Conservation (phyloP, 441 rosid genomes). For the Brassica balearica region DNA sequence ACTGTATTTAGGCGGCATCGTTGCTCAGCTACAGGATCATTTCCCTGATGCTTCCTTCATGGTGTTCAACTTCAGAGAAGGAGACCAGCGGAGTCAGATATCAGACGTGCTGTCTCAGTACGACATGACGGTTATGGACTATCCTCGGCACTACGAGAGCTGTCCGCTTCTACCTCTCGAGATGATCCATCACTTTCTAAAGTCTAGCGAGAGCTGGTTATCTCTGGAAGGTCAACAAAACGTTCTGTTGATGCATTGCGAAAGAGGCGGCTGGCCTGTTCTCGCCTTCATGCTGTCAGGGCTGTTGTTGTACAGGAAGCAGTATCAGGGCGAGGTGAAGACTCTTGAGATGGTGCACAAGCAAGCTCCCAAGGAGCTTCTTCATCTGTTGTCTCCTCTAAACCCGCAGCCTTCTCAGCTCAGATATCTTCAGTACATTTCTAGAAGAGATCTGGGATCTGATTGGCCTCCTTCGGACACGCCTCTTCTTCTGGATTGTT, state of each 20-base stretch:
- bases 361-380: conserved; percentile 91
- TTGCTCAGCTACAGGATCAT: conserved; percentile 89
- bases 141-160: conserved; percentile 87
- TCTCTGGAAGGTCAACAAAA: conserved; percentile 94
- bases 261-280: conserved; percentile 95
- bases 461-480: conserved; percentile 95
- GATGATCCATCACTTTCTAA: conserved; percentile 88
- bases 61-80: conserved; percentile 82
- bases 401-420: conserved; percentile 33
- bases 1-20: conserved; percentile 86
- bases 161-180: conserved; percentile 84
- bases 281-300: conserved; percentile 97
- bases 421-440: background rate
- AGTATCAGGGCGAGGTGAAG: conserved; percentile 88
- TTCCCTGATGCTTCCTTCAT: conserved; percentile 95
- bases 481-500: conserved; percentile 80
- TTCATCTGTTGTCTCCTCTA: conserved; percentile 72
- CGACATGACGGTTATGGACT: conserved; percentile 96
- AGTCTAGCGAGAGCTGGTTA: conserved; percentile 91
- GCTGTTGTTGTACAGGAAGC: conserved; percentile 74
- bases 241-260: conserved; percentile 93
- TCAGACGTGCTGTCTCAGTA: conserved; percentile 80
- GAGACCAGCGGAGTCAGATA: conserved; percentile 78
- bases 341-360: conserved; percentile 94
- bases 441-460: conserved; percentile 59